Base-by-base conservation (phyloP, 2,329 filamentous ascomycete genomes). In the Colletotrichum lentis region DNA sequence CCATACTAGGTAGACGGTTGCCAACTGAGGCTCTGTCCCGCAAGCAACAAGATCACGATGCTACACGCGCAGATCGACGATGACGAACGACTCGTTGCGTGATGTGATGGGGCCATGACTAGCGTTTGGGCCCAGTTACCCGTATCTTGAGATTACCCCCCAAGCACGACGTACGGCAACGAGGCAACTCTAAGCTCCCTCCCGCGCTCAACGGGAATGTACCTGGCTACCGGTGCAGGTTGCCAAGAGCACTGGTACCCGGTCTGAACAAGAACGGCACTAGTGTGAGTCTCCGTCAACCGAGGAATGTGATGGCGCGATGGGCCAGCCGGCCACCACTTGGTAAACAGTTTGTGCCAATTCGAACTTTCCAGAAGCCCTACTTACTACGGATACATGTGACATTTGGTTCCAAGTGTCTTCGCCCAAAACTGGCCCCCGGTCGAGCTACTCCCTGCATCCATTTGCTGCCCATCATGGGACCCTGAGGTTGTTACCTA, bases 401-500 rank as follows among this genome's bases (percentile, higher is more conserved):
- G 27, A 27, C 27, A 24, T 41, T 22, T n/a, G 43, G 59, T 49
- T 44, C 47, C 27, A 8, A 6, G 20, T 47, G 39, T 57, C 62
- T 41, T 60, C 54, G 50, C 20, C 61, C n/a, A n/a, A 20, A 27
- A 5, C 31, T 7, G 41, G 43, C 31, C 64, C 64, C 60, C 24
- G 41, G 54, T 52, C 50, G n/a, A 22, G 52, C 44, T 50, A 16
- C 43, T 64, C 64, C 54, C 54, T 64, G 64, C 39, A 54, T n/a
- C 35, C 8, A 20, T 18, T 22, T 55, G 35, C 14, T 59, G 22
- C 64, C 50, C 43, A 27, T 31, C 49, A 64, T 43, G 61, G 61
- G 65, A 68, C 65, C 61, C 61, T 64, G 60, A 55, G 18, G 49
- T 54, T 31, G 65, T 44, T 24, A 64, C 22, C 47, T 41, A 20